phyloP scores from a whole-genome alignment of 2,329 filamentous ascomycete genomes.

The Sphaceloma murrayae region DNA sequence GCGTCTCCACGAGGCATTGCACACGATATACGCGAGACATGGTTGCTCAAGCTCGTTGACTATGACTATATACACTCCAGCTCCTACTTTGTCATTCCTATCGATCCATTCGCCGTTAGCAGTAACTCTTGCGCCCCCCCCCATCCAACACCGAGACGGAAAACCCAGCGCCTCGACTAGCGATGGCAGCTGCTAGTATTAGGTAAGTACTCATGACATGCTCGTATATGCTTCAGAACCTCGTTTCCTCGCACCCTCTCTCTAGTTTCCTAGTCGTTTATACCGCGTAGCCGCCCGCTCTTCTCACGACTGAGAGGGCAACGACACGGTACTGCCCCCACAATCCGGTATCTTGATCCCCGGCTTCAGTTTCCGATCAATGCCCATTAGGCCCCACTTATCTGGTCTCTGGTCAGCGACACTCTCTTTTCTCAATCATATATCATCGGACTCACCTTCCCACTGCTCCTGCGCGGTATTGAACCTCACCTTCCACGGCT shows the following conservation, averaged over 20 bases:
- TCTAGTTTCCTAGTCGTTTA: too few species aligned
- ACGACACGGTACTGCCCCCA: conserved; percentile 52
- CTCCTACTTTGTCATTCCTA: neutral
- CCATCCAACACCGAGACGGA: too few species aligned
- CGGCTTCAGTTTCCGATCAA: conserved; percentile 70
- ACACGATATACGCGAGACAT: too few species aligned
- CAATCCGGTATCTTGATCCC: conserved; percentile 84
- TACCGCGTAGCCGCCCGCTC: too few species aligned
- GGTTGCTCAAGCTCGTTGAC: too few species aligned
- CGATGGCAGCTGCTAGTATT: conserved; percentile 3
- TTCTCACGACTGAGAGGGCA: neutral
- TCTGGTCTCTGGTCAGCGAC: conserved; percentile 66
- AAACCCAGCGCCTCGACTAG: conserved; percentile 1
- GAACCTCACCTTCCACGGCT: conserved; percentile 71
- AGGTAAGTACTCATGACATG: conserved; percentile 10
- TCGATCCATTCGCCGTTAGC: neutral
- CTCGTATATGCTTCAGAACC: too few species aligned
- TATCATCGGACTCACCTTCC: too few species aligned
- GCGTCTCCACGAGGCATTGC: too few species aligned
- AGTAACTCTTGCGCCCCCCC: conserved; percentile 6
- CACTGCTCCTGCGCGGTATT: conserved; percentile 13
- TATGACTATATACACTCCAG: conserved; percentile 14
- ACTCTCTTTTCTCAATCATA: too few species aligned
- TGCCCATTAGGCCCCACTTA: conserved; percentile 87
- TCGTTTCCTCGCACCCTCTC: too few species aligned